Percentiles rank a stretch among this genome's conserved stretches.
Conservation (phyloP, 352 stramenopile genomes). For the Pythium plurisporium region DNA sequence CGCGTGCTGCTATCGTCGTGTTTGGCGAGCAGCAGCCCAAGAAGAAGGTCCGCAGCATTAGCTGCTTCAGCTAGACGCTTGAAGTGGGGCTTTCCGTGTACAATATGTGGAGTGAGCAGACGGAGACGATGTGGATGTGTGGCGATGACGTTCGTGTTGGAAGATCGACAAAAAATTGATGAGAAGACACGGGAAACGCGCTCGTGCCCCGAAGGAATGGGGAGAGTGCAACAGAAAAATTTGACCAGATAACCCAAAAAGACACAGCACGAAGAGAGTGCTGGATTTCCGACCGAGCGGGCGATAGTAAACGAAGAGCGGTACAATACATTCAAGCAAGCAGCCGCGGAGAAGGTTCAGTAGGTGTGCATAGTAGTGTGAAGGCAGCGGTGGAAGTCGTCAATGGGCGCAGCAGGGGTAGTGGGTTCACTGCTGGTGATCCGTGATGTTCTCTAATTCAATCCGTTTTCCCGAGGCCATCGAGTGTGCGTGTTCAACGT, state of each 20-base stretch:
- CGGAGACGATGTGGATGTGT: conserved; percentile 4
- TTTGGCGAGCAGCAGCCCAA: conserved; percentile 57
- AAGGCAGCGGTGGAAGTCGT: background rate
- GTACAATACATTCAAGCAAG: conserved; percentile 13
- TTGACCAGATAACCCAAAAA: conserved; percentile 13
- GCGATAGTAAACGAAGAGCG: conserved; percentile 9
- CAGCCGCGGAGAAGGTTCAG: background rate
- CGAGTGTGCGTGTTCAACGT: background rate
- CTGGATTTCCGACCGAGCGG: background rate
- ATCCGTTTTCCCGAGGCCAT: background rate
- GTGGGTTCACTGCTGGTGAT: background rate
- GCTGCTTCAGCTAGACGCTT: conserved; percentile 66
- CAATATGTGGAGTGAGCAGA: conserved; percentile 2
- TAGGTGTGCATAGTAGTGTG: conserved; percentile 15
- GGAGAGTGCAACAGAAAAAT: conserved; percentile 20
- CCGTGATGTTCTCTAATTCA: too few relatives aligned
- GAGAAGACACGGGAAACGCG: conserved; percentile 4
- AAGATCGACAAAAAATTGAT: conserved; percentile 8
- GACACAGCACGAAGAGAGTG: conserved; percentile 23
- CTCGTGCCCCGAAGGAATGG: conserved; percentile 20
- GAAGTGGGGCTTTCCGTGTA: background rate
- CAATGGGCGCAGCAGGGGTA: background rate
- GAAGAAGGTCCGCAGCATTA: conserved; percentile 88
- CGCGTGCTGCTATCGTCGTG: conserved; percentile 33
- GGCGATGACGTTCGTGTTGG: background rate